Conservation (phyloP, 1,284 basidiomycete species). For the Peniophora sp. region DNA sequence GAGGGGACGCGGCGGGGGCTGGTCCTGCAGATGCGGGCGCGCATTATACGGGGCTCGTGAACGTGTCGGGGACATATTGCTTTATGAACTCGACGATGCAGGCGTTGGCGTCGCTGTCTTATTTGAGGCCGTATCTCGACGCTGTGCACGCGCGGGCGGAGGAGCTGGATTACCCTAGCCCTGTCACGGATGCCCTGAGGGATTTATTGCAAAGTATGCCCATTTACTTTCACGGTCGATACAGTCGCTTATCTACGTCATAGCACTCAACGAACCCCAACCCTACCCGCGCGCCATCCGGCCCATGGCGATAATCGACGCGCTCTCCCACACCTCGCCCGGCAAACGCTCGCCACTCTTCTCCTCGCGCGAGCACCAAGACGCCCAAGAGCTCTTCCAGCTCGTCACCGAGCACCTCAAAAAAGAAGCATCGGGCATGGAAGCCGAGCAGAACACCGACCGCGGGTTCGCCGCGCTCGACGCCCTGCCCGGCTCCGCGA, state of each 20-base stretch:
- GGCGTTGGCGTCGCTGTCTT: constrained; percentile 78
- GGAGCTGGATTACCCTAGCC: constrained; percentile 69
- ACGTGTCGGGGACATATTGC: constrained; percentile 90
- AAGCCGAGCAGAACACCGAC: constrained; percentile 57
- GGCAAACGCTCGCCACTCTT: constrained; percentile 61
- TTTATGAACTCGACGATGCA: constrained; percentile 94
- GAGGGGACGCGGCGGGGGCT: neutral
- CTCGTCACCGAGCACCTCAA: constrained; percentile 83
- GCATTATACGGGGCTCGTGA: constrained; percentile 82
- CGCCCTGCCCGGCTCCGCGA: constrained; percentile 23
- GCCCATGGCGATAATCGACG: constrained; percentile 64
- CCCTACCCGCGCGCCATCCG: constrained; percentile 53
- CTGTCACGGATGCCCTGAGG: constrained; percentile 73
- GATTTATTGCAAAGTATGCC: constrained; percentile 55
- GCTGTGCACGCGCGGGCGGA: constrained; percentile 68
- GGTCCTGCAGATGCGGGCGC: constrained; percentile 21
- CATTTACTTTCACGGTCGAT: constrained; percentile 4
- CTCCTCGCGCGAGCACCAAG: constrained; percentile 85
- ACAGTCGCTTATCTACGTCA: constrained; percentile 1
- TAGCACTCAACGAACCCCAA: constrained; percentile 69
- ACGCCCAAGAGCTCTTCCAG: constrained; percentile 93
- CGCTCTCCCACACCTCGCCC: constrained; percentile 50
- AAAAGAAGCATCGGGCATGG: constrained; percentile 62
- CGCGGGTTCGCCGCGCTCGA: constrained; percentile 53
- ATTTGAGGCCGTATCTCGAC: constrained; percentile 70